phyloP scores from a whole-genome alignment of 306 rosid genomes.

The Lotus japonicus region DNA sequence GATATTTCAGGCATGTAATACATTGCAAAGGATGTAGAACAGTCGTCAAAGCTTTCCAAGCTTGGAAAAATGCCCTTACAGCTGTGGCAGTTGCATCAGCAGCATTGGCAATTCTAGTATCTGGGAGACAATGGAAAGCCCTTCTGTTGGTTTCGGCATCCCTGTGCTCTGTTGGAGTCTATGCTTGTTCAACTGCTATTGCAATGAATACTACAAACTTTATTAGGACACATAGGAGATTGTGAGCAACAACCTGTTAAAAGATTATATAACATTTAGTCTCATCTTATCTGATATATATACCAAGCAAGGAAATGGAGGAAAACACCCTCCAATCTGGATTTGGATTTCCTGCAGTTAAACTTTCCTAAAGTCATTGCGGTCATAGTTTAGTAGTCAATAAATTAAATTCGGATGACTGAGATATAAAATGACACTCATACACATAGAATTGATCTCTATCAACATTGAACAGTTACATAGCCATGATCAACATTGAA shows the following conservation, averaged over 20 bases:
- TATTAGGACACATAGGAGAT: slow-evolving; percentile 80
- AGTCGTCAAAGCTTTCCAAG: slow-evolving; percentile 60
- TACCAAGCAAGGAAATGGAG: neutral
- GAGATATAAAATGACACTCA: too few species aligned
- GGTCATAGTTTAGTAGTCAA: too few species aligned
- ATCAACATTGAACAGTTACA: too few species aligned
- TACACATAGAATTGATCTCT: too few species aligned
- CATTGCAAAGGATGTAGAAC: slow-evolving; percentile 77
- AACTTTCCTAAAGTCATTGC: too few species aligned
- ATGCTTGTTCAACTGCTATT: slow-evolving; percentile 60
- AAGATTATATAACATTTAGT: neutral
- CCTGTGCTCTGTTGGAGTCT: slow-evolving; percentile 53
- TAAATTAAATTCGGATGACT: too few species aligned
- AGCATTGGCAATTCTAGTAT: slow-evolving; percentile 56
- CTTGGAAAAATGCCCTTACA: slow-evolving; percentile 70
- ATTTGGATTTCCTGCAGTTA: too few species aligned
- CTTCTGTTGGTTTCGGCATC: slow-evolving; percentile 53
- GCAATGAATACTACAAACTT: slow-evolving; percentile 82
- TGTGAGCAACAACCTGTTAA: slow-evolving; percentile 35
- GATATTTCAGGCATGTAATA: slow-evolving; percentile 80
- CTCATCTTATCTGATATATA: neutral
- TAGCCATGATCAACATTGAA: too few species aligned
- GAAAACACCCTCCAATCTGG: neutral
- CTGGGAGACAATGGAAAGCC: slow-evolving; percentile 80
- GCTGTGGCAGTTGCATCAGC: slow-evolving; percentile 38